A percentile compares a stretch with the other conserved stretches of the same genome.
These are phyloP conservation scores for Aspergillus alliaceus DNA, from an alignment of 2,329 filamentous ascomycete species.

Conservation along the genomic window DNA sequence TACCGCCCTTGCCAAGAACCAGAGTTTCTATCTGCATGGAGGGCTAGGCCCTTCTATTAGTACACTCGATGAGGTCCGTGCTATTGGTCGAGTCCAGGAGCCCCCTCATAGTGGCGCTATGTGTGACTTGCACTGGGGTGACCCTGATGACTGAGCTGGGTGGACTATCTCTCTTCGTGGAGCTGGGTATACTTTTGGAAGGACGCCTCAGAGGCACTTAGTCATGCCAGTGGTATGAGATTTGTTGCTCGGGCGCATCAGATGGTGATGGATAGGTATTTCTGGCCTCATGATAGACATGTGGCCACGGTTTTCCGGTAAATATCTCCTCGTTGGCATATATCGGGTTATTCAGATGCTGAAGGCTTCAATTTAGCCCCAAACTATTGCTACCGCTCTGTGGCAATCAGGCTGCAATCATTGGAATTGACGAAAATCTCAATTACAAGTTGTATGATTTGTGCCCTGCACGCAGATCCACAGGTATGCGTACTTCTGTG, in stretches of 20 bases:
- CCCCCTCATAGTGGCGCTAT: conserved; percentile 98
- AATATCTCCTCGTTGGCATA: too few species aligned
- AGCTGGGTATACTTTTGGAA: conserved; percentile 95
- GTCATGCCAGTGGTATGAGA: conserved; percentile 97
- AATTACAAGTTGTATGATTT: conserved; percentile 99
- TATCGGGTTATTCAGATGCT: conserved; percentile 73
- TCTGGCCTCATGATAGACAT: conserved; percentile 98
- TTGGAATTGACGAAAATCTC: conserved; percentile 99
- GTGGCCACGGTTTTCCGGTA: conserved; percentile 99
- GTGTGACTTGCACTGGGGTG: conserved; percentile 97
- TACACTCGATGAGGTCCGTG: conserved; percentile 91
- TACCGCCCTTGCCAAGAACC: conserved; percentile 96
- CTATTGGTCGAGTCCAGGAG: conserved; percentile 94
- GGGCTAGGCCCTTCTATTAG: conserved; percentile 95
- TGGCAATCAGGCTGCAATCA: conserved; percentile 99
- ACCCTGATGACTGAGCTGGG: conserved; percentile 93
- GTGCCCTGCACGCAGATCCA: too few species aligned
- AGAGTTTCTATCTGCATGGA: conserved; percentile 98
- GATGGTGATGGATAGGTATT: conserved; percentile 99
- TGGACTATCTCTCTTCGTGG: conserved; percentile 96
- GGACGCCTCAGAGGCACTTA: conserved; percentile 98
- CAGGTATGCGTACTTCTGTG: too few species aligned
- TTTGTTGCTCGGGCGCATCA: conserved; percentile 95
- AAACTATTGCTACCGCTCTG: conserved; percentile 98
- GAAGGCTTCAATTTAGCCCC: too few species aligned